phyloP scores from a whole-genome alignment of 2,329 filamentous ascomycete genomes.

The Fusarium keratoplasticum region DNA sequence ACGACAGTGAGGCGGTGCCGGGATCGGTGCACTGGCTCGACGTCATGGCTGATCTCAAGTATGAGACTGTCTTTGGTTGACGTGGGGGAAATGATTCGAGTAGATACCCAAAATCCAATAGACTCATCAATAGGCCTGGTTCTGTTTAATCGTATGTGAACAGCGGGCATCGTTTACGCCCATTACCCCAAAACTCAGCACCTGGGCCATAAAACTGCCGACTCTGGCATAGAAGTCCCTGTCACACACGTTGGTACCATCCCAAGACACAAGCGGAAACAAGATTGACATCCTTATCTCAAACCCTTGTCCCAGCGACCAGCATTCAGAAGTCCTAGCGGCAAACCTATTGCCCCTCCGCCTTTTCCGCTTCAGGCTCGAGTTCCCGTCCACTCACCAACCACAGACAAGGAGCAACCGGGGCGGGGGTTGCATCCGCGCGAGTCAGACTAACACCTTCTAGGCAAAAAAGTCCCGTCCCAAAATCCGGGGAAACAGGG shows the following conservation, averaged over 20 bases:
- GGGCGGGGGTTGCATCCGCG: constrained; percentile 9
- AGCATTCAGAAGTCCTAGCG: background rate
- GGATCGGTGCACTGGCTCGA: constrained; percentile 25
- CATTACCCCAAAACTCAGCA: background rate
- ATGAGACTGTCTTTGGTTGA: constrained; percentile 35
- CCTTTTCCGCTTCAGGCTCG: constrained; percentile 30
- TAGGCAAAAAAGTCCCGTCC: constrained; percentile 32
- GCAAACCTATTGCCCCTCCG: background rate
- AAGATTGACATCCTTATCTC: constrained; percentile 23
- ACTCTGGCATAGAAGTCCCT: background rate
- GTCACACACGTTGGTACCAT: background rate
- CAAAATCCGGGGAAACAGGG: constrained; percentile 29
- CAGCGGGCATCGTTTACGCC: background rate
- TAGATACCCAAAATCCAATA: background rate
- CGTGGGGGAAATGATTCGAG: background rate
- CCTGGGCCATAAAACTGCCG: constrained; percentile 5
- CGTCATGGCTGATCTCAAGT: constrained; percentile 27
- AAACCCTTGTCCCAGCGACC: background rate
- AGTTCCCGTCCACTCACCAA: constrained; percentile 24
- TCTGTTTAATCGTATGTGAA: background rate
- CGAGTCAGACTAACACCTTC: constrained; percentile 20
- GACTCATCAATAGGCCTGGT: background rate
- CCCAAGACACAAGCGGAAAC: background rate
- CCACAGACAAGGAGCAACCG: background rate
- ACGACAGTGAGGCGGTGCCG: constrained; percentile 28